These are phyloP conservation scores for Schwanniomyces pseudopolymorphus DNA, from an alignment of 805 yeast genomes.

Conservation along the genomic window DNA sequence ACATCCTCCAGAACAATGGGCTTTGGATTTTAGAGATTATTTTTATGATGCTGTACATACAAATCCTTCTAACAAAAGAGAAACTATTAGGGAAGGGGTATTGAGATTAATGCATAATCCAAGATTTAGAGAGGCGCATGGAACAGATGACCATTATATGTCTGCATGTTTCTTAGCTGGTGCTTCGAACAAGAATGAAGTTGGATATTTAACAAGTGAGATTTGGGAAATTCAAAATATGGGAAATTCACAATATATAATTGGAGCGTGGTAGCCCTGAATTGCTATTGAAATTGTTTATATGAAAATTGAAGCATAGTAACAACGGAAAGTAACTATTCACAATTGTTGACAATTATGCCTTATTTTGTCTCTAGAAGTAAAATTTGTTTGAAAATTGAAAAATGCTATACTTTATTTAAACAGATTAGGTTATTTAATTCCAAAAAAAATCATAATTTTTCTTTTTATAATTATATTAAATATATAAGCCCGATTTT, in stretches of 20 bases:
- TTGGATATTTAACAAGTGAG: conserved; percentile 2
- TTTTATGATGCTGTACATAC: conserved; percentile 3
- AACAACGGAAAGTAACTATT: too few species aligned
- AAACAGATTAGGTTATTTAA: too few species aligned
- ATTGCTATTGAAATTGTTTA: too few species aligned
- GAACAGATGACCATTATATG: conserved; percentile 4
- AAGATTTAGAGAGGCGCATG: conserved; percentile 2
- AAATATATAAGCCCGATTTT: too few species aligned
- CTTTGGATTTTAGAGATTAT: conserved; percentile 1
- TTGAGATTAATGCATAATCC: conserved; percentile 4
- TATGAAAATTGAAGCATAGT: too few species aligned
- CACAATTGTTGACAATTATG: too few species aligned
- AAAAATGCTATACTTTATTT: too few species aligned
- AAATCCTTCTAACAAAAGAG: neutral
- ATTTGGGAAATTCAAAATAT: conserved; percentile 4
- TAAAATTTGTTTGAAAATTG: too few species aligned
- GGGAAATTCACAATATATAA: conserved; percentile 3
- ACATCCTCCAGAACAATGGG: conserved; percentile 3
- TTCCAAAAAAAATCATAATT: too few species aligned
- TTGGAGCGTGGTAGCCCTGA: conserved; percentile 1
- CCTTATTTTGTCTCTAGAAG: too few species aligned
- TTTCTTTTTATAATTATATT: too few species aligned
- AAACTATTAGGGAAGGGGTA: conserved; percentile 1
- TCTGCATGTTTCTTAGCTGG: conserved; percentile 2
- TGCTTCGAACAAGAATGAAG: neutral